These are phyloP conservation scores for Ascochyta koolunga DNA, from an alignment of 2,329 filamentous ascomycete genomes.

Conservation along the genomic window DNA sequence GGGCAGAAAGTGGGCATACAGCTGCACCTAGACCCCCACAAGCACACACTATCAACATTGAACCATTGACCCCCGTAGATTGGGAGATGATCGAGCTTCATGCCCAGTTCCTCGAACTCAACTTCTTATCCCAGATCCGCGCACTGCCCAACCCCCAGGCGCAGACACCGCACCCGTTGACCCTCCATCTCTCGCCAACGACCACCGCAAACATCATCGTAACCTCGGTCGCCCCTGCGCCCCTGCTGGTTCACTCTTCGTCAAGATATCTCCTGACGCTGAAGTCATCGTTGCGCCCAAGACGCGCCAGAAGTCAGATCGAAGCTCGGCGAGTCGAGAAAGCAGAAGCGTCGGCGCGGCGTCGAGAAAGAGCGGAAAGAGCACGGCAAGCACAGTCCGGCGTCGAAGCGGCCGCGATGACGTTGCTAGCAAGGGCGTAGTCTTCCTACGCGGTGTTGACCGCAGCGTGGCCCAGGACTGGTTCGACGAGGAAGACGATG, in stretches of 20 bases:
- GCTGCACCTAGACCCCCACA: conserved; percentile 86
- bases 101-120: conserved; percentile 92
- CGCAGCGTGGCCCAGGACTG: conserved; percentile 71
- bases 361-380: conserved; percentile 79
- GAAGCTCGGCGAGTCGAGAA: conserved; percentile 66
- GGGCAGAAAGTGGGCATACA: conserved; percentile 74
- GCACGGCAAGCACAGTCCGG: conserved; percentile 72
- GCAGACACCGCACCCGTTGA: conserved; percentile 75
- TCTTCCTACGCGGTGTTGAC: conserved; percentile 84
- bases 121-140: conserved; percentile 89
- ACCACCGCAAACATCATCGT: conserved; percentile 92
- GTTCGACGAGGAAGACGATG: conserved; percentile 71
- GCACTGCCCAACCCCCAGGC: conserved; percentile 83
- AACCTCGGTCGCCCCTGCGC: conserved; percentile 78
- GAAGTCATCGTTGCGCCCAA: conserved; percentile 98
- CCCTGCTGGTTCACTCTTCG: conserved; percentile 75
- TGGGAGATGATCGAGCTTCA: conserved; percentile 99
- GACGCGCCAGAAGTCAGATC: conserved; percentile 72
- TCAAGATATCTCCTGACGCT: conserved; percentile 90
- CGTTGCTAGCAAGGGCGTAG: conserved; percentile 64
- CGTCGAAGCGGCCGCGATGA: conserved; percentile 66
- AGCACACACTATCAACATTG: conserved; percentile 94
- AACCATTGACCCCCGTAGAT: conserved; percentile 91
- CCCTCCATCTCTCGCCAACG: conserved; percentile 90
- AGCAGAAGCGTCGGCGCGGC: conserved; percentile 80